Evolutionary conservation across 768 basidiomycete genomes (phyloP).

Genomic region (Mycena haematopus): DNA sequence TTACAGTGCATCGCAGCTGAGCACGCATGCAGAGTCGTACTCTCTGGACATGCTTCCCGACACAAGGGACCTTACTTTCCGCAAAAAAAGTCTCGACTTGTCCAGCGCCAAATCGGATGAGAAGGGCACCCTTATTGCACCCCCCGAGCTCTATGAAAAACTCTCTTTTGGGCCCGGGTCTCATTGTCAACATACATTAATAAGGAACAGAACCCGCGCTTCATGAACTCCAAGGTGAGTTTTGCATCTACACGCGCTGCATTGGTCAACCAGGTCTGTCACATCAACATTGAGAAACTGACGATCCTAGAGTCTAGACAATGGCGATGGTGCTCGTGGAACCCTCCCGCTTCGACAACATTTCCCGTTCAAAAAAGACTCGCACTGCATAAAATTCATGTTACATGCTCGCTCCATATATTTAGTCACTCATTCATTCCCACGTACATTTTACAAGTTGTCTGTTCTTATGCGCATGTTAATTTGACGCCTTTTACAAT

Average conservation of each 20-base stretch:
- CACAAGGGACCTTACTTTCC: not conserved
- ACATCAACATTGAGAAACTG: not conserved
- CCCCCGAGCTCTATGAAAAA: slow-evolving; percentile 2
- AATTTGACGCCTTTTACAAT: too few relatives aligned
- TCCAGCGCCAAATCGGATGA: slow-evolving; percentile 4
- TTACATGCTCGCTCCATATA: too few relatives aligned
- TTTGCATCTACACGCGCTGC: not conserved
- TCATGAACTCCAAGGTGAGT: not conserved
- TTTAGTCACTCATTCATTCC: too few relatives aligned
- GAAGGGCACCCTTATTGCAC: slow-evolving; percentile 5
- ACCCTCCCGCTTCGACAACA: too few relatives aligned
- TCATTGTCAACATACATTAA: not conserved
- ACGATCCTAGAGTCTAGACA: not conserved
- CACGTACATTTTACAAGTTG: too few relatives aligned
- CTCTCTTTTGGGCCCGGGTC: not conserved
- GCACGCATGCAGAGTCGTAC: slow-evolving; percentile 1
- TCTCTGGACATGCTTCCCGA: slow-evolving; percentile 1
- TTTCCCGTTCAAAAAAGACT: too few relatives aligned
- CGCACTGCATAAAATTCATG: too few relatives aligned
- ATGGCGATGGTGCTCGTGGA: not conserved
- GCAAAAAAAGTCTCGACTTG: slow-evolving; percentile 2
- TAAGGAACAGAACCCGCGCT: too few relatives aligned
- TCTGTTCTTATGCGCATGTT: too few relatives aligned
- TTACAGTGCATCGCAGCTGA: too few relatives aligned
- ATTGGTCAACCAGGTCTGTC: not conserved